Evolutionary conservation across 1,284 basidiomycete genomes (phyloP), one percentile per base, ranked within the genome.

Genomic region (Sporisorium scitamineum): DNA sequence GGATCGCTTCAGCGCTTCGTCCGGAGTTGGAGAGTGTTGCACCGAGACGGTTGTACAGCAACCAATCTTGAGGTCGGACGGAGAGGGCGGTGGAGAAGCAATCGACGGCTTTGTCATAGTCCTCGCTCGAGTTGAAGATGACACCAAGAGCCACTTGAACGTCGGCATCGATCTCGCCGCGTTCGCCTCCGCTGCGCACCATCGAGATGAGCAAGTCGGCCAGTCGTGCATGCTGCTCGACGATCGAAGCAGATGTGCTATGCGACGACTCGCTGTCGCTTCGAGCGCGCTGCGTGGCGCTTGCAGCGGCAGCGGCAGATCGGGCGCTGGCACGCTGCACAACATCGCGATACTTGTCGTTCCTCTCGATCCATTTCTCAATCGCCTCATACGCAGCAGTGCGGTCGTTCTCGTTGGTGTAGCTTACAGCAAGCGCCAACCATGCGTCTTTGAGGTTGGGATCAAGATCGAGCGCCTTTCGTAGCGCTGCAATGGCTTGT

Each of bases 91-190:
- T 90, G 47, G 89, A 88, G 87, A 99, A 99, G 86, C 96, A 99
- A 85, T 99, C 96, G 77, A 93, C 92, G 0, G 96, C 94, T 83
- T 94, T 94, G 42, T 88, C 88, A 83, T 95, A 98, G 61, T 98
- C 80, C 62, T 96, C 95, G 63, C 91, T 93, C 14, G 93, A 90
- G 86, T 97, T 98, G 86, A 99, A 90, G 74, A 99, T 86, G 39
- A 99, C 93, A 3, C 94, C 96, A 45, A 99, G 88, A 5, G 95
- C 96, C 54, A 99, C 91, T 86, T 99, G 96, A 18, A 97, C 91
- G 85, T 99, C 96, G 4, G 95, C 92, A 85, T 99, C 84, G 24
- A 85, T 70, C 29, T 75, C 52, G 11, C 69, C 65, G n/a, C 54
- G 37, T 29, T 66, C 64, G 26, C 70, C 67, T 10, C 68, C 61